Evolutionary conservation across 148 eudicot genomes (phyloP).

Genomic region (Persicaria tinctoria): DNA sequence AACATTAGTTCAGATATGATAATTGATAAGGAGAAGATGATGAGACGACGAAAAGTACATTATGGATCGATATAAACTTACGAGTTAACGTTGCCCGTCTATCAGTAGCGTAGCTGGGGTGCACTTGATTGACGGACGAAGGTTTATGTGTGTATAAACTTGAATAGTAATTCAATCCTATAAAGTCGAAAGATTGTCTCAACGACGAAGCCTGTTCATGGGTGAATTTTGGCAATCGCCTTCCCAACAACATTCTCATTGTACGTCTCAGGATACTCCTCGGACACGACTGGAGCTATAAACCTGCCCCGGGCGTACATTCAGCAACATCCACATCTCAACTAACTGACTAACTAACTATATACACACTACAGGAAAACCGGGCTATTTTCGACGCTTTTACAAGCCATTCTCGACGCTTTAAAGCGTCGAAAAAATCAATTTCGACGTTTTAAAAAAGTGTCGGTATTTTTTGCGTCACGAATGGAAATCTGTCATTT

Average conservation of each 20-base stretch:
- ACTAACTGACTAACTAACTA: not conserved
- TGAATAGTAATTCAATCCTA: conserved; percentile 32
- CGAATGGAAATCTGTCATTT: too few relatives aligned
- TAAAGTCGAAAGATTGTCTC: conserved; percentile 26
- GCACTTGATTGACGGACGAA: not conserved
- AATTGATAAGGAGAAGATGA: too few relatives aligned
- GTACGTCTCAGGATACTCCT: conserved; percentile 25
- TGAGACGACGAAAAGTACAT: too few relatives aligned
- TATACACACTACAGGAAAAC: too few relatives aligned
- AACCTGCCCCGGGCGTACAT: conserved; percentile 21
- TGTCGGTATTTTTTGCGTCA: too few relatives aligned
- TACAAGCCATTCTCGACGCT: too few relatives aligned
- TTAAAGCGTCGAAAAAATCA: too few relatives aligned
- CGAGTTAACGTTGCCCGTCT: conserved; percentile 14
- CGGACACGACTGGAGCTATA: conserved; percentile 33
- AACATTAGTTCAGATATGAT: not conserved
- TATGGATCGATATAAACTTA: not conserved
- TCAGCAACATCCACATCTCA: not conserved
- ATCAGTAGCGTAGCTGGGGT: conserved; percentile 19
- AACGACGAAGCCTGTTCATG: conserved; percentile 20
- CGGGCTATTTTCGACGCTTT: too few relatives aligned
- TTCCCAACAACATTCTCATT: conserved; percentile 21
- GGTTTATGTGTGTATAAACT: conserved; percentile 18
- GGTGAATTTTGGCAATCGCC: conserved; percentile 29
- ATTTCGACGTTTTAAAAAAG: too few relatives aligned